Conservation (phyloP, 495 filamentous ascomycete species). For the Darksidea phi region DNA sequence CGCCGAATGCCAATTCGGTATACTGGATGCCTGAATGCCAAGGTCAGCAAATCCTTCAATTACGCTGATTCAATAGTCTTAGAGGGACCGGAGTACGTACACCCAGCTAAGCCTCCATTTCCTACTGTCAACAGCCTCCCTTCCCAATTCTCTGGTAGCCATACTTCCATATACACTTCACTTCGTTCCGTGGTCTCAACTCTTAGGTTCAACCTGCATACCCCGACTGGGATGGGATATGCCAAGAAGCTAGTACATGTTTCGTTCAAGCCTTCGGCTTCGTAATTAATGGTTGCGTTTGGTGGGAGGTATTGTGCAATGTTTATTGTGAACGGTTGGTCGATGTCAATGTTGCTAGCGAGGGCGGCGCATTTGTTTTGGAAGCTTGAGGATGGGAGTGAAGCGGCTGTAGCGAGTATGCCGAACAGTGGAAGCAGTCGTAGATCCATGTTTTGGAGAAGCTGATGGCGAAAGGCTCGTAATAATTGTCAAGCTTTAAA, state of each 20-base stretch:
- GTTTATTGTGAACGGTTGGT: neutral
- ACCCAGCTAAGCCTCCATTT: slow-evolving; percentile 13
- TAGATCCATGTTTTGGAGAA: too few relatives aligned
- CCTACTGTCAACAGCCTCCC: slow-evolving; percentile 11
- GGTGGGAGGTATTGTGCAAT: slow-evolving; percentile 11
- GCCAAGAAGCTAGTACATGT: neutral
- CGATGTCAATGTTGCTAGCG: too few relatives aligned
- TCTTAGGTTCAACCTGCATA: slow-evolving; percentile 5
- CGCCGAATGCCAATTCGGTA: slow-evolving; percentile 6
- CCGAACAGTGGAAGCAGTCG: too few relatives aligned
- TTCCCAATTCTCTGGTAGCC: slow-evolving; percentile 18
- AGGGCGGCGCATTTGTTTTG: too few relatives aligned
- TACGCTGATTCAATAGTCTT: too few relatives aligned
- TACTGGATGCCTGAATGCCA: slow-evolving; percentile 14
- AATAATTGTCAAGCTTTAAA: too few relatives aligned
- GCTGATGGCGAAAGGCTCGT: too few relatives aligned
- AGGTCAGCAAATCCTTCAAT: neutral
- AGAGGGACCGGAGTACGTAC: neutral
- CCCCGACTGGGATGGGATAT: neutral
- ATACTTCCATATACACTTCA: slow-evolving; percentile 6
- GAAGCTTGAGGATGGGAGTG: too few relatives aligned
- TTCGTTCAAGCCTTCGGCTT: slow-evolving; percentile 9
- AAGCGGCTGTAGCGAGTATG: too few relatives aligned
- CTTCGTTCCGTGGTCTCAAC: neutral
- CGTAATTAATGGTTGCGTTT: neutral